These are phyloP conservation scores for Xylariaceae sp. DNA, from an alignment of 2,329 filamentous ascomycete species.

Conservation along the genomic window DNA sequence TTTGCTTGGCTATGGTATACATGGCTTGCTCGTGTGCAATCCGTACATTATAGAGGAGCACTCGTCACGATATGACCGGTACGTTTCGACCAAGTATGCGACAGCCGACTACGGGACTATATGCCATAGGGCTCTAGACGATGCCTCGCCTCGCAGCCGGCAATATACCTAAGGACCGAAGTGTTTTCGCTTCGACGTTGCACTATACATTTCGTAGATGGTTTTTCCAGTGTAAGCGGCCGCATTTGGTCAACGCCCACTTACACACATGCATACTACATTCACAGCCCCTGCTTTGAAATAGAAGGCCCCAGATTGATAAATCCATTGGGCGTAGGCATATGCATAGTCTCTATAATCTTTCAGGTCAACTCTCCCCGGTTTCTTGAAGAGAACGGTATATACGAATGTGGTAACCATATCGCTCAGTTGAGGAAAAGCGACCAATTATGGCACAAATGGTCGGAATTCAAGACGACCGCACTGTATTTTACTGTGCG, in stretches of 20 bases:
- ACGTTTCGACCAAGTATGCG: background rate
- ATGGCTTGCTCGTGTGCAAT: background rate
- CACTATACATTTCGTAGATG: background rate
- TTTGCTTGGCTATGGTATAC: constrained; percentile 4
- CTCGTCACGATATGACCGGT: background rate
- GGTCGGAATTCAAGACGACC: background rate
- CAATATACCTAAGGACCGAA: background rate
- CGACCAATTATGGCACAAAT: background rate
- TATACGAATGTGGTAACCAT: too few relatives aligned
- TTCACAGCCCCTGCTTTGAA: background rate
- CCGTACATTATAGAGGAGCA: background rate
- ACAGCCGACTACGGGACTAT: background rate
- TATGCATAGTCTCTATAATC: too few relatives aligned
- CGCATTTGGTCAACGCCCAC: background rate
- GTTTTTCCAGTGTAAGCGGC: background rate
- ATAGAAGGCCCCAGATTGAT: background rate
- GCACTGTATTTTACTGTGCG: background rate
- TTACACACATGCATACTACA: background rate
- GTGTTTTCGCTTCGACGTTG: background rate
- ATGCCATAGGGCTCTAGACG: background rate
- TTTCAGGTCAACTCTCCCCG: too few relatives aligned
- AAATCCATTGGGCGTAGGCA: background rate
- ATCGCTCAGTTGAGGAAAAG: background rate
- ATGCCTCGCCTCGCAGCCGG: background rate
- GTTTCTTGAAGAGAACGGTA: too few relatives aligned